Evolutionary conservation across 2,329 filamentous ascomycete genomes (phyloP), one percentile per base, ranked within the genome.

Genomic region (Hypomyces perniciosus): DNA sequence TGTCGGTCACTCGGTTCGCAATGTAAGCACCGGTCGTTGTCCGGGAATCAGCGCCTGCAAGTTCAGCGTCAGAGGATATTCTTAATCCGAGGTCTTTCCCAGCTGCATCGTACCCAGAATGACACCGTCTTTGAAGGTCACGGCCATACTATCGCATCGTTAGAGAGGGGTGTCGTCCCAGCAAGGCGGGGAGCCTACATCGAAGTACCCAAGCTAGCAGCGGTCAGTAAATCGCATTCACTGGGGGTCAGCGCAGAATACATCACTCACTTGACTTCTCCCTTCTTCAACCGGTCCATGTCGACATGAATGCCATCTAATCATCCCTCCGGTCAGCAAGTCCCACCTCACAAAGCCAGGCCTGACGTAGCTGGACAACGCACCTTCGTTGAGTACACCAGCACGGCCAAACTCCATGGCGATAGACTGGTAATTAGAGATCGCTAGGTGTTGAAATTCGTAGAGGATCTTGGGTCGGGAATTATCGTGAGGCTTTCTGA

Each of bases 11-110:
- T 78, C 93, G 86, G 74, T 99, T 99, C 63, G 93, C 93, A 67
- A 99, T 97, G 80, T 97, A 99, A 62, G 92, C 85, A 64, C 93
- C 93, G 50, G 92, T 99, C 43, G 93, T 99, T 59, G 93, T 99
- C 76, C 93, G 85, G 65, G 90, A 96, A 72, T 99, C 93, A 63
- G 93, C 93, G 59, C 93, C 88, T 84, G 51, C 12, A 28, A 43
- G 43, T 13, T 10, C 27, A 9, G 33, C 20, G 5, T 6, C 48
- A 66, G 48, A 65, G 52, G 38, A 44, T 30, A 2, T 6, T 45
- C n/a, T 6, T 8, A 7, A 6, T 29, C 10, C 20, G 31, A 62
- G 5, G 5, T 30, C 29, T 20, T 30, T 3, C 4, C 9, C 6
- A 13, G 13, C 20, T 13, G 7, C 8, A 2, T 6, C 78, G 45